Evolutionary conservation across 768 basidiomycete genomes (phyloP), one percentile per base, ranked within the genome.

Genomic region (Kwoniella dendrophila): DNA sequence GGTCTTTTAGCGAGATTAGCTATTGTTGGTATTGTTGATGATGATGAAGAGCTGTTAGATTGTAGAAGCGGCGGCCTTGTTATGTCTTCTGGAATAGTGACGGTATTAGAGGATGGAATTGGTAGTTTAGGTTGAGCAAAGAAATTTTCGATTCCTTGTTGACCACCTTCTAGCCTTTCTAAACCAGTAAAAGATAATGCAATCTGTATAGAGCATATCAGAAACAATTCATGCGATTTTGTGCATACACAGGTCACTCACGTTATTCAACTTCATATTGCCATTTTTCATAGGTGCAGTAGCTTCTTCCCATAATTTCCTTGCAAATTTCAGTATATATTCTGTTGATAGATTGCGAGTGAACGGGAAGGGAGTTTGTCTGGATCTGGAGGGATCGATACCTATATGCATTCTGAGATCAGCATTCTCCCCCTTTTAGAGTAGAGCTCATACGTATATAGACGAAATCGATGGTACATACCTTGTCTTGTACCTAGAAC

Each of bases 331-430:
- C 18, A 87, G 85, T 63, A 99, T 88, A 61, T 84, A 81, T 62
- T 94, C 90, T 14, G 90, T 86, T 0, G 86, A 86, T 20, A 90
- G 81, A 34, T 88, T 85, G 16, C 84, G 83, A 26, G 86, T 84
- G 80, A 90, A 96, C 0, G 92, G 93, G 74, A 98, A 98, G 0
- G 90, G 82, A 0, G 85, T 84, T 79, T 98, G 95, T 71, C 89
- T 90, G 2, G 93, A 92, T 56, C 85, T 84, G 34, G 83, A 83
- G 2, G 83, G 67, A 51, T 88, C 86, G 44, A 86, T 86, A 27
- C 86, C 91, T 90, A 22, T 4, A 20, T 11, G n/a, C 14, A 18
- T 16, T 6, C 3, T 4, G 58, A 38, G 10, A 14, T 56, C 36
- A 24, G 40, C 22, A 16, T 20, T 11, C 4, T 18, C n/a, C 2